Percentiles rank a stretch among this genome's conserved stretches.
These are phyloP conservation scores for Maudiozyma humilis DNA, from an alignment of 1,139 yeast genomes.

Conservation along the genomic window DNA sequence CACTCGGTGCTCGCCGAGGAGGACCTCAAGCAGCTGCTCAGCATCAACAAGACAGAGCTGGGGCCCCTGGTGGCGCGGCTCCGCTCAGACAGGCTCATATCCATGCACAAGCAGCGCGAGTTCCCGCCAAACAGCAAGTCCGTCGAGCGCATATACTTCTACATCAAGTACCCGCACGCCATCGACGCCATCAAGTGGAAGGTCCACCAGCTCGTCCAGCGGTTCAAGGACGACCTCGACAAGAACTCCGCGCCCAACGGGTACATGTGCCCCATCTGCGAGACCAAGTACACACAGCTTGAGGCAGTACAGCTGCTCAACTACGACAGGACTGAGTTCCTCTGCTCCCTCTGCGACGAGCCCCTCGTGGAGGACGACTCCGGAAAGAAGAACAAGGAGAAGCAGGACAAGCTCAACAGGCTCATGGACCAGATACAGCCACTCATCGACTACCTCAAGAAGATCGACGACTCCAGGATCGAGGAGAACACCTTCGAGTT, in stretches of 20 bases:
- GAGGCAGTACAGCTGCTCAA: slow-evolving; percentile 80
- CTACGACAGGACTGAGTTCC: slow-evolving; percentile 70
- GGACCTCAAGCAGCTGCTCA: slow-evolving; percentile 70
- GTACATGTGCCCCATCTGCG: slow-evolving; percentile 81
- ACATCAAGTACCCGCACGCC: slow-evolving; percentile 84
- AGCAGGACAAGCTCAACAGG: slow-evolving; percentile 74
- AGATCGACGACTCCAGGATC: slow-evolving; percentile 74
- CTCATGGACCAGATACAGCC: slow-evolving; percentile 89
- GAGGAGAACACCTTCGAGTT: slow-evolving; percentile 85
- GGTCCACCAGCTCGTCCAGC: slow-evolving; percentile 75
- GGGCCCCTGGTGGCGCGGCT: slow-evolving; percentile 74
- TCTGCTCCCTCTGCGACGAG: slow-evolving; percentile 79
- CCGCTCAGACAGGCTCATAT: slow-evolving; percentile 70
- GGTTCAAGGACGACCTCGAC: slow-evolving; percentile 71
- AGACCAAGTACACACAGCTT: slow-evolving; percentile 68
- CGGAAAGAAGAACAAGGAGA: slow-evolving; percentile 68
- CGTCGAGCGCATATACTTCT: slow-evolving; percentile 70
- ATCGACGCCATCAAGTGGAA: slow-evolving; percentile 96
- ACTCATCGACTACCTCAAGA: slow-evolving; percentile 70
- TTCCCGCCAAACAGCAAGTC: slow-evolving; percentile 68
- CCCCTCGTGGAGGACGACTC: slow-evolving; percentile 79
- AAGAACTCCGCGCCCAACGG: slow-evolving; percentile 89
- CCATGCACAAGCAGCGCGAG: slow-evolving; percentile 69
- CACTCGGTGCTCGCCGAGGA: slow-evolving; percentile 94
- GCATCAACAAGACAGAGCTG: slow-evolving; percentile 79